phyloP scores from a whole-genome alignment of 2,329 filamentous ascomycete species.

The Paradendryphiella salina region DNA sequence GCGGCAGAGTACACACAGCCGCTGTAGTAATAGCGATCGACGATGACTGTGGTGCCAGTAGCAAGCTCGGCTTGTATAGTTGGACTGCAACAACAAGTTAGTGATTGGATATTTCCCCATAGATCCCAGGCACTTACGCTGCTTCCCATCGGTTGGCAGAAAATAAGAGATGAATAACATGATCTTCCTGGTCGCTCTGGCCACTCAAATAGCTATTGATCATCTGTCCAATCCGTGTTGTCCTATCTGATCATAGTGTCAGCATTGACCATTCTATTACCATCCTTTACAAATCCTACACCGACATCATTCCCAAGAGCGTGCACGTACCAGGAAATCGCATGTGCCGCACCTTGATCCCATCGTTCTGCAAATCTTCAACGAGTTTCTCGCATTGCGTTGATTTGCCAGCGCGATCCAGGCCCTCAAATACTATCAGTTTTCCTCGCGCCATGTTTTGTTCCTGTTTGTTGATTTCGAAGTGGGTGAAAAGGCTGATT shows the following conservation, averaged over 20 bases:
- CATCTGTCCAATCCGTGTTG: slow-evolving; percentile 81
- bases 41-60: slow-evolving; percentile 73
- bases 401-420: slow-evolving; percentile 90
- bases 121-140: slow-evolving; percentile 29
- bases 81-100: background rate
- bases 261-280: slow-evolving; percentile 2
- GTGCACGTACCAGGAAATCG: slow-evolving; percentile 65
- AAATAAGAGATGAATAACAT: slow-evolving; percentile 87
- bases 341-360: slow-evolving; percentile 60
- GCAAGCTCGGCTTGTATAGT: slow-evolving; percentile 51
- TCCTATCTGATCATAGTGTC: slow-evolving; percentile 64
- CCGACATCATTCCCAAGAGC: background rate
- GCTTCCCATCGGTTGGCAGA: slow-evolving; percentile 88
- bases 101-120: background rate
- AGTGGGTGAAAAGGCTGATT: background rate
- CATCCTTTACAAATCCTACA: background rate
- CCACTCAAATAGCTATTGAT: slow-evolving; percentile 82
- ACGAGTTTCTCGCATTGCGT: slow-evolving; percentile 78
- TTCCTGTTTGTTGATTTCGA: background rate
- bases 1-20: slow-evolving; percentile 92
- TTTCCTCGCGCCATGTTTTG: slow-evolving; percentile 62
- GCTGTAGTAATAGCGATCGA: slow-evolving; percentile 94
- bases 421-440: slow-evolving; percentile 82
- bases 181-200: slow-evolving; percentile 75
- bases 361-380: slow-evolving; percentile 55